phyloP scores from a whole-genome alignment of 495 filamentous ascomycete genomes.

The Cudoniella acicularis region DNA sequence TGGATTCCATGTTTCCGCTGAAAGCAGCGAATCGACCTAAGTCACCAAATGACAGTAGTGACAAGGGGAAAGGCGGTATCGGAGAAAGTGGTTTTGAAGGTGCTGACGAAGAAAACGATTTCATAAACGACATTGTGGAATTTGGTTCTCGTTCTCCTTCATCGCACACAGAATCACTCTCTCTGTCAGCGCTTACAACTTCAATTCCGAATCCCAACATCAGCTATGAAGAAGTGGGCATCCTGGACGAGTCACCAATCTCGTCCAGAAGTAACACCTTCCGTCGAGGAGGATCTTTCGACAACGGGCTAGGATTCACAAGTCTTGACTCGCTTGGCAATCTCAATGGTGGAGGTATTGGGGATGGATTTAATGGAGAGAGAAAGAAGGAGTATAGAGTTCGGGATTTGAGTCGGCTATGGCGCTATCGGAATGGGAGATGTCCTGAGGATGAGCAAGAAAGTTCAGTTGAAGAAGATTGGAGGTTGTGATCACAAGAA shows the following conservation, averaged over 20 bases:
- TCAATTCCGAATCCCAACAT: neutral
- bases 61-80: slow-evolving; percentile 11
- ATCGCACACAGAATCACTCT: too few species aligned
- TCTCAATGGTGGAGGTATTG: too few species aligned
- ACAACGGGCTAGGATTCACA: slow-evolving; percentile 20
- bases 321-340: too few species aligned
- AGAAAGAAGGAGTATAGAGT: slow-evolving; percentile 33
- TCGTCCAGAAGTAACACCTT: neutral
- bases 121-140: slow-evolving; percentile 53
- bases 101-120: slow-evolving; percentile 37
- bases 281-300: slow-evolving; percentile 3
- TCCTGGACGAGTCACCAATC: neutral
- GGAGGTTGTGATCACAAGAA: too few species aligned
- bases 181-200: too few species aligned
- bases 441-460: slow-evolving; percentile 36
- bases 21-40: too few species aligned
- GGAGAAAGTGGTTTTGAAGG: slow-evolving; percentile 9
- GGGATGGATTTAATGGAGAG: slow-evolving; percentile 3
- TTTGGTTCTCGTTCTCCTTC: neutral
- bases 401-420: slow-evolving; percentile 68
- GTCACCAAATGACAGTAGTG: too few species aligned
- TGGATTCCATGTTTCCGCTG: slow-evolving; percentile 74
- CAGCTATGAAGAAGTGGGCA: neutral
- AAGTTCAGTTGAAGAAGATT: too few species aligned
- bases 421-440: slow-evolving; percentile 67